These are phyloP conservation scores for Cladophialophora psammophila DNA, from an alignment of 2,329 filamentous ascomycete species.

Conservation along the genomic window DNA sequence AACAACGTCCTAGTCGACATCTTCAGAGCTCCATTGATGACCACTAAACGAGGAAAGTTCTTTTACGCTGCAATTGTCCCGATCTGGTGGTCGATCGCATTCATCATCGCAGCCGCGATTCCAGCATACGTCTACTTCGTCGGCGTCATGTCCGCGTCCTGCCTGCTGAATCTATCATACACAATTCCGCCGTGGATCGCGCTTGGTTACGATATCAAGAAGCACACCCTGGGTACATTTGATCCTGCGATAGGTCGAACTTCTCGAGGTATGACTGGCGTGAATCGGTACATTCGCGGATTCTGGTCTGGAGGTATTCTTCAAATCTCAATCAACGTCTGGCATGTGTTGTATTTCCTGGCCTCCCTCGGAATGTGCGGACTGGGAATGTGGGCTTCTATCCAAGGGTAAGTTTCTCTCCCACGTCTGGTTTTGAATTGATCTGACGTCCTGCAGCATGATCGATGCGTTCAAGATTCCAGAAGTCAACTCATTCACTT, in stretches of 20 bases:
- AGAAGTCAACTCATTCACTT: background rate
- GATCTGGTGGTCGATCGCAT: conserved; percentile 2
- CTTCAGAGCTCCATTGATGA: conserved; percentile 1
- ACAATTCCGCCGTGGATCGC: conserved; percentile 7
- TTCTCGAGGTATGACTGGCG: background rate
- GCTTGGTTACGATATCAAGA: conserved; percentile 5
- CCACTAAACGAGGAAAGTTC: background rate
- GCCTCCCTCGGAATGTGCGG: conserved; percentile 4
- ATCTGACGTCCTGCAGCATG: background rate
- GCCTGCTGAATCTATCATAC: conserved; percentile 4
- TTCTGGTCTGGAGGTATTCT: background rate
- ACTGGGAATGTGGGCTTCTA: conserved; percentile 4
- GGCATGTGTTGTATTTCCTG: conserved; percentile 4
- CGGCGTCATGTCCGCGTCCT: conserved; percentile 8
- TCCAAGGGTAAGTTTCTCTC: conserved; percentile 2
- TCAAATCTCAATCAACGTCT: conserved; percentile 7
- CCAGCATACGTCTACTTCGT: conserved; percentile 1
- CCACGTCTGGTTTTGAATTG: background rate
- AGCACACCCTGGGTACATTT: background rate
- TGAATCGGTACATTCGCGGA: conserved; percentile 6
- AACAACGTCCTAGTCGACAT: conserved; percentile 1
- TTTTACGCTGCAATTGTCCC: conserved; percentile 6
- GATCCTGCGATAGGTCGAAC: background rate
- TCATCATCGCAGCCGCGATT: conserved; percentile 9
- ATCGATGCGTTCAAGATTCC: background rate